Conservation (phyloP, 2,329 filamentous ascomycete genomes). For the Epicoccum nigrum region DNA sequence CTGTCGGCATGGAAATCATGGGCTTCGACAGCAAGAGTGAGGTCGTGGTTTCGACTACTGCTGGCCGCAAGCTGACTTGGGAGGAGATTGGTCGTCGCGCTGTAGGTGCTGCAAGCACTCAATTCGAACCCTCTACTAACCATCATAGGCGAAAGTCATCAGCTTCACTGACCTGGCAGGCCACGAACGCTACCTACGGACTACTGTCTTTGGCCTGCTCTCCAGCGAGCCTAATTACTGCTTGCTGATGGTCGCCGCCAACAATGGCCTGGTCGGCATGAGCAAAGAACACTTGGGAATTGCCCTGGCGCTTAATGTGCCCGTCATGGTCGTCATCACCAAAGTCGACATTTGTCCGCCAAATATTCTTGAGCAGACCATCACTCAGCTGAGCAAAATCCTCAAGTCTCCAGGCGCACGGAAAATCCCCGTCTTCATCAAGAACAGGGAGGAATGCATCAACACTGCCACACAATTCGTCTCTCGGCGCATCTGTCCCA, state of each 20-base stretch:
- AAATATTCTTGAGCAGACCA: slow-evolving; percentile 91
- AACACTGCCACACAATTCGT: slow-evolving; percentile 97
- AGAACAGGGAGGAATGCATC: slow-evolving; percentile 86
- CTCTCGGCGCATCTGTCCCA: slow-evolving; percentile 90
- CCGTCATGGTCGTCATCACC: slow-evolving; percentile 96
- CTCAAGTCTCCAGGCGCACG: slow-evolving; percentile 90
- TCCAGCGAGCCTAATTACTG: slow-evolving; percentile 98
- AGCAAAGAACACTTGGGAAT: slow-evolving; percentile 97
- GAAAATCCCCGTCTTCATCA: slow-evolving; percentile 96
- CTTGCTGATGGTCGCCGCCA: slow-evolving; percentile 96
- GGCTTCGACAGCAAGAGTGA: slow-evolving; percentile 89
- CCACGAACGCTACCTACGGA: slow-evolving; percentile 92
- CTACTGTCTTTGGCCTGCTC: slow-evolving; percentile 92
- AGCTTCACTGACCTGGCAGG: slow-evolving; percentile 95
- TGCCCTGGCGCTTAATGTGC: slow-evolving; percentile 90
- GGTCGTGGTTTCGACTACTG: slow-evolving; percentile 79
- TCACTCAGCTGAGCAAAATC: slow-evolving; percentile 89
- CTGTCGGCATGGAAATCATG: slow-evolving; percentile 96
- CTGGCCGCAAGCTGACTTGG: slow-evolving; percentile 90
- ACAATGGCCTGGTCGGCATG: slow-evolving; percentile 97
- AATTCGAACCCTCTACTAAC: slow-evolving; percentile 15
- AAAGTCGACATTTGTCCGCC: slow-evolving; percentile 99
- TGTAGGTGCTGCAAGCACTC: slow-evolving; percentile 45
- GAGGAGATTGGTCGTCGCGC: slow-evolving; percentile 95
- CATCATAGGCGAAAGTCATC: slow-evolving; percentile 78